These are phyloP conservation scores for Tuber magnatum DNA, from an alignment of 495 filamentous ascomycete genomes.

Conservation along the genomic window DNA sequence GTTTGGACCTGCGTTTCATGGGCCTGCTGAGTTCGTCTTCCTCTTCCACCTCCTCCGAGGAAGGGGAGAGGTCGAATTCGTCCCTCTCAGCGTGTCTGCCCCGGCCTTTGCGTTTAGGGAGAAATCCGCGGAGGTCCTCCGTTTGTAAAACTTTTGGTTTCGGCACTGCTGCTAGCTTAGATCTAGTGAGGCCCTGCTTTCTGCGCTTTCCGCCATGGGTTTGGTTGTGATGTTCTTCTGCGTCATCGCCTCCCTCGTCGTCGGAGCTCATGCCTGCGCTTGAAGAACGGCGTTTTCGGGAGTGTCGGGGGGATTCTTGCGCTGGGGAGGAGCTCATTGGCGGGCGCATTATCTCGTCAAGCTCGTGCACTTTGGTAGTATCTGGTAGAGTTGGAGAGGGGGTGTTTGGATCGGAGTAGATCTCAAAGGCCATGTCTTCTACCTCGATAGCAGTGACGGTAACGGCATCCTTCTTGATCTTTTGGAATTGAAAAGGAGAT, in stretches of 20 bases:
- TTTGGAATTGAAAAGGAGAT: conserved; percentile 2
- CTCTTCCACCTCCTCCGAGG: conserved; percentile 4
- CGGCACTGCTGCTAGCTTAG: conserved; percentile 1
- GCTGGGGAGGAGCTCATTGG: conserved; percentile 16
- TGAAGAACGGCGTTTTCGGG: conserved; percentile 36
- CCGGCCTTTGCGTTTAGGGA: conserved; percentile 26
- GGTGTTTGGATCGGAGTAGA: conserved; percentile 33
- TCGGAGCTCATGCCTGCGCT: conserved; percentile 31
- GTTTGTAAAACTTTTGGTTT: conserved; percentile 44
- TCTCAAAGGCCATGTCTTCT: conserved; percentile 20
- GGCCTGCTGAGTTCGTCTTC: conserved; percentile 19
- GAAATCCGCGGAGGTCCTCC: conserved; percentile 18
- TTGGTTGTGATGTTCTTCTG: conserved; percentile 42
- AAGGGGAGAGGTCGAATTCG: conserved; percentile 30
- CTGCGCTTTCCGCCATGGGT: conserved; percentile 20
- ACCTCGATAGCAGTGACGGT: conserved; percentile 12
- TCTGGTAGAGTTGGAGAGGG: conserved; percentile 16
- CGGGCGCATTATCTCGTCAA: conserved; percentile 33
- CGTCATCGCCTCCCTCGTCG: conserved; percentile 40
- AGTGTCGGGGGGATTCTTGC: conserved; percentile 8
- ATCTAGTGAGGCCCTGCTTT: neutral
- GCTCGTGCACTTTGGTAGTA: neutral
- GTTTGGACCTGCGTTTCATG: neutral
- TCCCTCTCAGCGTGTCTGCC: conserved; percentile 13
- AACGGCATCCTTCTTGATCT: neutral